phyloP scores from a whole-genome alignment of 768 basidiomycete species.

The Suillus weaverae region DNA sequence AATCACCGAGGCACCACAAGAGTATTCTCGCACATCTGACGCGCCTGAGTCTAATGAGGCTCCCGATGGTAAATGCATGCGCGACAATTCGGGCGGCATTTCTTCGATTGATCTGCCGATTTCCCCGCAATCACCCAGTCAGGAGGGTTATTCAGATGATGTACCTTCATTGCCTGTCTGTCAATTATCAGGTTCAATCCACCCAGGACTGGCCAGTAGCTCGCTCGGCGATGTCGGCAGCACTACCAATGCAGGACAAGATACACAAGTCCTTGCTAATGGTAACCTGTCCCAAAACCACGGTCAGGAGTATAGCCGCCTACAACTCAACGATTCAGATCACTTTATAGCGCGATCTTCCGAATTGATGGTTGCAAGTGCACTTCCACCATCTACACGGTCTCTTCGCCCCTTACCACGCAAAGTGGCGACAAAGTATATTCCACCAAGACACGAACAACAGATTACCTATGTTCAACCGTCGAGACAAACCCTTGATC shows the following conservation, averaged over 20 bases:
- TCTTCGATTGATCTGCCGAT: neutral
- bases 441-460: neutral
- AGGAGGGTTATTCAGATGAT: neutral
- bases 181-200: neutral
- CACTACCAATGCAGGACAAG: neutral
- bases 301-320: neutral
- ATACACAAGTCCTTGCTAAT: neutral
- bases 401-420: slow-evolving; percentile 23
- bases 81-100: neutral
- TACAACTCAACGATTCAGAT: neutral
- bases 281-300: neutral
- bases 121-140: neutral
- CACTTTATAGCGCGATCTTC: neutral
- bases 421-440: slow-evolving; percentile 11
- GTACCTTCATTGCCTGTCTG: neutral
- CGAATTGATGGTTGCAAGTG: neutral
- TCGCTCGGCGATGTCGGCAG: neutral
- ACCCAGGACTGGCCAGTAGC: neutral
- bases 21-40: neutral
- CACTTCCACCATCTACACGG: neutral
- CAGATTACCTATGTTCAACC: neutral
- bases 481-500: neutral
- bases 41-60: neutral
- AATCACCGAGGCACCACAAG: neutral
- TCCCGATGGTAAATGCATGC: neutral